Base-by-base conservation (phyloP, 2,329 filamentous ascomycete species). In the Thielaviopsis ethacetica region DNA sequence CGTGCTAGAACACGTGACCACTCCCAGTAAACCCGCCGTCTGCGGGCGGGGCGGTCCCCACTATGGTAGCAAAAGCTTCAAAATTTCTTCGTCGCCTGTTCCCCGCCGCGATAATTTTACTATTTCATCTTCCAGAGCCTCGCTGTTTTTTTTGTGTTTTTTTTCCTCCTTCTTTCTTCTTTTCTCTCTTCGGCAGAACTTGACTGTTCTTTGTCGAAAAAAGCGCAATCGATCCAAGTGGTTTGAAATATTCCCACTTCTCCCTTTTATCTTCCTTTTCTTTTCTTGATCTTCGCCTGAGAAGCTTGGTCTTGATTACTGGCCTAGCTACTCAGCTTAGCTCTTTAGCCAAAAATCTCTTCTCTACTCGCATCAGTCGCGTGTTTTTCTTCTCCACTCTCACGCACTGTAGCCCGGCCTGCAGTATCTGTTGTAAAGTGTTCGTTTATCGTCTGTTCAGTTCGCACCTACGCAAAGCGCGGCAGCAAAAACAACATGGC, bases 401-500 rank as follows among this genome's bases (percentile, higher is more conserved):
- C 71, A 68, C 72, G 73, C 68, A 69, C 74, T 73, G 82, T 82
- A 84, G 82, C 82, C 76, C 80, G 83, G 74, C 76, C 82, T 85
- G 82, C 81, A n/a, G 54, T n/a, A 13, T 55, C 44, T 26, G 34
- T 59, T 56, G 5, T 49, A 19, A 56, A 51, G 34, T 61, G 56
- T 22, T 61, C 59, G 10, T 61, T 61, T 41, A 54, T 61, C 49
- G 56, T 61, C 56, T 65, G 75, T 80, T 76, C 66, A 71, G 68
- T 68, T 69, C 75, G 80, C 68, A 72, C 69, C 65, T 83, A 83
- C 77, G 76, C 77, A 68, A 81, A 78, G 69, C 60, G 60, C 50
- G 60, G 60, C 79, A 72, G 77, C 73, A 72, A 78, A 27, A 53
- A 72, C 71, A 90, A 82, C 72, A 98, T 98, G 93, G 80, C 89